A percentile compares a stretch with the other conserved stretches of the same genome.
Conservation (phyloP, 73 alveolate genomes). For the Paramecium bursaria region DNA sequence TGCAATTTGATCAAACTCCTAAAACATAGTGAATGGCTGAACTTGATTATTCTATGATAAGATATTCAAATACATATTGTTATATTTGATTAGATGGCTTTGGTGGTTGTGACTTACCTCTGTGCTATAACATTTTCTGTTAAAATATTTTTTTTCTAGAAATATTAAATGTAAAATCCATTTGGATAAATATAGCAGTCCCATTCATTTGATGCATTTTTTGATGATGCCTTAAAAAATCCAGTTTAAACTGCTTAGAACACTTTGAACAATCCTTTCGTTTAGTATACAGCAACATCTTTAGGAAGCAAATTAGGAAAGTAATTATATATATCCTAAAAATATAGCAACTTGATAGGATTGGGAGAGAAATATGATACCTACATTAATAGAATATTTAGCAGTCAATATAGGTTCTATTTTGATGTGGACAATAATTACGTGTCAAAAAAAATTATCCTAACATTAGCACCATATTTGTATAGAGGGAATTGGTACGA, state of each 20-base stretch:
- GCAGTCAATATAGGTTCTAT: slow-evolving; percentile 43
- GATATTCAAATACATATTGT: slow-evolving; percentile 9
- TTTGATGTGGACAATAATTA: slow-evolving; percentile 49
- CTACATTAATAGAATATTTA: neutral
- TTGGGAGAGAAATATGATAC: slow-evolving; percentile 12
- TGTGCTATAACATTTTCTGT: too few species aligned
- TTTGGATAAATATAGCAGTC: too few species aligned
- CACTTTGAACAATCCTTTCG: neutral
- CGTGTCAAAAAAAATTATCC: neutral
- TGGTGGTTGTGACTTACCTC: too few species aligned
- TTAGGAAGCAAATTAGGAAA: slow-evolving; percentile 20
- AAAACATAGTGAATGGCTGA: slow-evolving; percentile 35
- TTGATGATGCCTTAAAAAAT: neutral
- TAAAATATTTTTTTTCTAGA: too few species aligned
- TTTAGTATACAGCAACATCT: neutral
- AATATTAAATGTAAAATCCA: too few species aligned
- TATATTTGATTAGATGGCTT: slow-evolving; percentile 36
- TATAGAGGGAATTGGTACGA: slow-evolving; percentile 60
- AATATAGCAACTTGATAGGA: neutral
- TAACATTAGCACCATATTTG: neutral
- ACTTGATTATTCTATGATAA: neutral
- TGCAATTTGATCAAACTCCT: slow-evolving; percentile 35
- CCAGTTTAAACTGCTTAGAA: neutral
- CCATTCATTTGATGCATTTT: too few species aligned
- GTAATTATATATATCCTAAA: neutral